phyloP scores from a whole-genome alignment of 176 grass and related monocot genomes.

The Aechmea fasciata region DNA sequence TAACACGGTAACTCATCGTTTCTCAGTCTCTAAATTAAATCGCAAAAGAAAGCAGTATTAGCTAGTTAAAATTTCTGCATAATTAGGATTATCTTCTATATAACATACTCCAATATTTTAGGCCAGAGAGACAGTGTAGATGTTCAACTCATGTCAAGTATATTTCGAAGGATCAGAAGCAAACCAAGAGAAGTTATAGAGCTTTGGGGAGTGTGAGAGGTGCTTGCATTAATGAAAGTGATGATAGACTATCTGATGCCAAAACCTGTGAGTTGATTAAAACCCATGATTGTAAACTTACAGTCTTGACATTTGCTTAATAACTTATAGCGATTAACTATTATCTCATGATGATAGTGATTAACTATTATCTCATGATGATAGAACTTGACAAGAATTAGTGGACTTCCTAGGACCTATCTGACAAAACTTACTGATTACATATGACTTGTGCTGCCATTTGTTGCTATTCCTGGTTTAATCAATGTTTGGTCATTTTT shows the following conservation, averaged over 20 bases:
- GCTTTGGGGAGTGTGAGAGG: neutral
- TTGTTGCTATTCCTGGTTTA: too few species aligned
- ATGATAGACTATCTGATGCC: slow-evolving; percentile 1
- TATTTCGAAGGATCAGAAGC: neutral
- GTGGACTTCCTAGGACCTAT: too few species aligned
- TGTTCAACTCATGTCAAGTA: neutral
- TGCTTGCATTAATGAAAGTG: neutral
- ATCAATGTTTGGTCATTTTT: too few species aligned
- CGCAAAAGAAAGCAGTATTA: neutral
- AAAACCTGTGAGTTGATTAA: neutral
- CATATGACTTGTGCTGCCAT: too few species aligned
- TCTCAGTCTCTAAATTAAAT: neutral
- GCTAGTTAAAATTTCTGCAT: neutral
- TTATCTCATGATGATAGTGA: neutral
- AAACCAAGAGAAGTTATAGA: neutral
- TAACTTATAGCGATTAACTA: neutral
- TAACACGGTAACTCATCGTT: neutral
- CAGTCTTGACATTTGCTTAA: neutral
- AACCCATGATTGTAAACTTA: neutral
- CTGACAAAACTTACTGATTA: too few species aligned
- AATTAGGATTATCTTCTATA: neutral
- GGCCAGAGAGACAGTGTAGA: neutral
- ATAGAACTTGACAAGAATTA: neutral
- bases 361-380: neutral
- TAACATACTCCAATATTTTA: neutral